Percentiles rank a stretch among this genome's conserved stretches.
Conservation (phyloP, 352 stramenopile genomes). For the Globisporangium parvum region DNA sequence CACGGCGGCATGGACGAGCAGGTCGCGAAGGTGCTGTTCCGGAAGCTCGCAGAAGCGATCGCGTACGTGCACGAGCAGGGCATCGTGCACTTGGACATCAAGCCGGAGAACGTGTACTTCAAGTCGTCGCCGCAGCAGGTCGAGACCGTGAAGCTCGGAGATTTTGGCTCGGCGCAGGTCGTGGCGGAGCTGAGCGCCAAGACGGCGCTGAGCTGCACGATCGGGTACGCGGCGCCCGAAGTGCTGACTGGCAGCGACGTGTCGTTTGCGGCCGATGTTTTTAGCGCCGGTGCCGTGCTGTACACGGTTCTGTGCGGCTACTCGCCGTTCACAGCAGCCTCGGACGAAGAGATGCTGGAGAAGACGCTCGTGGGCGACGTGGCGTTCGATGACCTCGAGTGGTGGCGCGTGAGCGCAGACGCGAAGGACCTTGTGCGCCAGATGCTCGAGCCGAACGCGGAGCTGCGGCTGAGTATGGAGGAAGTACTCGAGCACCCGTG, state of each 20-base stretch:
- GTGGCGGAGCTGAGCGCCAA: constrained; percentile 32
- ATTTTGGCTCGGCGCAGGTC: constrained; percentile 63
- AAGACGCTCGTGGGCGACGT: constrained; percentile 40
- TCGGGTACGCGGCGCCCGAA: constrained; percentile 73
- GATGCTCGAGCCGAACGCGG: constrained; percentile 46
- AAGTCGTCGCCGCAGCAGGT: constrained; percentile 37
- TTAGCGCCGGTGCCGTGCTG: constrained; percentile 64
- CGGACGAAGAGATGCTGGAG: constrained; percentile 58
- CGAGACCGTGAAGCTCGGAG: constrained; percentile 54
- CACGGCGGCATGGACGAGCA: constrained; percentile 45
- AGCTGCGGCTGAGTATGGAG: constrained; percentile 47
- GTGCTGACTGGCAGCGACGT: constrained; percentile 45
- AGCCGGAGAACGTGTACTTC: constrained; percentile 79
- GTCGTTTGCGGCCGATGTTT: constrained; percentile 64
- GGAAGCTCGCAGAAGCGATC: constrained; percentile 43
- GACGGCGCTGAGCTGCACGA: constrained; percentile 50
- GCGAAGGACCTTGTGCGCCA: constrained; percentile 50
- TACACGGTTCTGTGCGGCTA: constrained; percentile 65
- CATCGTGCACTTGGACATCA: constrained; percentile 74
- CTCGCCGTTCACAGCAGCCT: constrained; percentile 53
- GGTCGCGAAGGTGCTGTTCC: constrained; percentile 42
- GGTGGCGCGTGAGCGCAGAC: constrained; percentile 37
- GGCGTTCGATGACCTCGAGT: constrained; percentile 51
- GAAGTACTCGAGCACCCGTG: constrained; percentile 60
- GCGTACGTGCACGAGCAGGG: constrained; percentile 48